Conservation (phyloP, 2,329 filamentous ascomycete species). For the Onygenales sp. region DNA sequence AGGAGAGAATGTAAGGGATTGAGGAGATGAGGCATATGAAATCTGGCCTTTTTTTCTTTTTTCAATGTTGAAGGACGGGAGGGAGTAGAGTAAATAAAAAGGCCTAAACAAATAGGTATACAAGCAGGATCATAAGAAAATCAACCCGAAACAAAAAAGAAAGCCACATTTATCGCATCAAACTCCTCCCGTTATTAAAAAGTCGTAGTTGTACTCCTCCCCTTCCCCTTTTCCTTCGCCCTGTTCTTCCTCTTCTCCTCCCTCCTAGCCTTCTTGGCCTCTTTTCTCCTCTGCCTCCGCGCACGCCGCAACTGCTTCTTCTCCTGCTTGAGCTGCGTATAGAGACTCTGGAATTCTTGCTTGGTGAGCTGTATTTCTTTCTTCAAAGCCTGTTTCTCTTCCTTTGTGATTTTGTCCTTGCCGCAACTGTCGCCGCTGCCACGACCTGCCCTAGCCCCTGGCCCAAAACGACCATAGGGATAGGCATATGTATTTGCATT, state of each 20-base stretch:
- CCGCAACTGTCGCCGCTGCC: not conserved
- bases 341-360: conserved; percentile 27
- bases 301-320: conserved; percentile 14
- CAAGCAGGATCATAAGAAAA: too few relatives aligned
- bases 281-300: conserved; percentile 11
- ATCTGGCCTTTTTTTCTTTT: too few relatives aligned
- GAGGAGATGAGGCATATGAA: too few relatives aligned
- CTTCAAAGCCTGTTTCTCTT: conserved; percentile 24
- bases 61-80: too few relatives aligned
- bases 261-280: conserved; percentile 9
- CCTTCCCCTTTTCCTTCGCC: conserved; percentile 3
- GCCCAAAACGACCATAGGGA: not conserved
- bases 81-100: too few relatives aligned
- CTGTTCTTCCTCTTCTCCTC: conserved; percentile 7
- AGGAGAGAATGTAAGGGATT: too few relatives aligned
- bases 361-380: conserved; percentile 28
- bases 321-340: conserved; percentile 20
- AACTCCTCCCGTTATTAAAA: not conserved
- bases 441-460: not conserved
- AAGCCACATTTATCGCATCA: not conserved
- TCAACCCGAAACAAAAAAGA: not conserved
- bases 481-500: too few relatives aligned
- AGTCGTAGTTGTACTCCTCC: conserved; percentile 1
- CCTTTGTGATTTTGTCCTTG: conserved; percentile 7
- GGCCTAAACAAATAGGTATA: too few relatives aligned